phyloP scores from a whole-genome alignment of 495 filamentous ascomycete genomes.

The Xylaria flabelliformis region DNA sequence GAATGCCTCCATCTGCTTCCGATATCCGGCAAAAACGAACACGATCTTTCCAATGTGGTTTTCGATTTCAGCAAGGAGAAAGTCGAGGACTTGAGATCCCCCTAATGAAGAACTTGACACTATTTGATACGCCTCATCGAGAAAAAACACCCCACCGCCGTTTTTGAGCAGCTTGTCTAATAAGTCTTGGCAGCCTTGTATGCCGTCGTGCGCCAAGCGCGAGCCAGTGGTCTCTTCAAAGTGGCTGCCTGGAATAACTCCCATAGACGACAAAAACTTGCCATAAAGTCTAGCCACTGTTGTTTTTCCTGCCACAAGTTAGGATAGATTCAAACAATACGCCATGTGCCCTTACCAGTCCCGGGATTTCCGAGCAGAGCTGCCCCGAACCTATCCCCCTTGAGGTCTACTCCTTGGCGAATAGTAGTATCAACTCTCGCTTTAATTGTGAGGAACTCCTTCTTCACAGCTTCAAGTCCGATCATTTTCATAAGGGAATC shows the following conservation, averaged over 20 bases:
- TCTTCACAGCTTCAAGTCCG: constrained; percentile 75
- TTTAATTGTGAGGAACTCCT: constrained; percentile 69
- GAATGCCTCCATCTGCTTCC: constrained; percentile 79
- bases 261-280: constrained; percentile 67
- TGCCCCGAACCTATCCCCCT: constrained; percentile 65
- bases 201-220: constrained; percentile 66
- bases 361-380: constrained; percentile 81
- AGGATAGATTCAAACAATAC: constrained; percentile 19
- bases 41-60: constrained; percentile 76
- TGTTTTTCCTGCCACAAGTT: constrained; percentile 68
- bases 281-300: constrained; percentile 82
- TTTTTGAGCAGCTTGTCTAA: constrained; percentile 62
- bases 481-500: constrained; percentile 75
- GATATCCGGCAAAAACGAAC: constrained; percentile 80
- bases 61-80: constrained; percentile 76
- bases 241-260: constrained; percentile 57
- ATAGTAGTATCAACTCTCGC: constrained; percentile 66
- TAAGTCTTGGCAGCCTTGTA: constrained; percentile 60
- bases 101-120: constrained; percentile 55
- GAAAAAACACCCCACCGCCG: constrained; percentile 74
- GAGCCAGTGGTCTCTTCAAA: constrained; percentile 76
- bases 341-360: constrained; percentile 59
- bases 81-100: constrained; percentile 72
- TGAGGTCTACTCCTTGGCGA: constrained; percentile 63
- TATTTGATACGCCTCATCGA: constrained; percentile 83